Conservation (phyloP, 2,329 filamentous ascomycete species). For the Coniochaeta hoffmannii region DNA sequence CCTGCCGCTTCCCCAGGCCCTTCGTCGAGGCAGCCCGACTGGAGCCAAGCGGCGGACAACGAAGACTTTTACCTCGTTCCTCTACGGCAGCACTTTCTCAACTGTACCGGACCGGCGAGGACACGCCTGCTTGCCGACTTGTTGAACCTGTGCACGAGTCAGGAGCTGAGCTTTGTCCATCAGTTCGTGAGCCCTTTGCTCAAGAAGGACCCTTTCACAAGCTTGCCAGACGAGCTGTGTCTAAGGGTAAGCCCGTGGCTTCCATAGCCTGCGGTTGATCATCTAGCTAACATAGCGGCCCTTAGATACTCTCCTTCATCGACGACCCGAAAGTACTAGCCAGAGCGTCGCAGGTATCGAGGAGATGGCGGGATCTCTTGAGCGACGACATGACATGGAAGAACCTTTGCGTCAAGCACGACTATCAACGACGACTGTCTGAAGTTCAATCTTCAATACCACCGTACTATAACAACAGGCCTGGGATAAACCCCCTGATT, state of each 20-base stretch:
- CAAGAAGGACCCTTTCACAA: slow-evolving; percentile 93
- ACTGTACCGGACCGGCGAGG: slow-evolving; percentile 66
- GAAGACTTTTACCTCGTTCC: slow-evolving; percentile 79
- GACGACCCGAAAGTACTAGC: slow-evolving; percentile 93
- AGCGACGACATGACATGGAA: slow-evolving; percentile 99
- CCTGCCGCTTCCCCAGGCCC: slow-evolving; percentile 59
- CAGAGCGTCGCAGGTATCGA: slow-evolving; percentile 91
- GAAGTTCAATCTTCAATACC: slow-evolving; percentile 32
- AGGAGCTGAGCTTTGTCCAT: slow-evolving; percentile 91
- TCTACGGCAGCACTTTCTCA: slow-evolving; percentile 72
- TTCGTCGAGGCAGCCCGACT: slow-evolving; percentile 56
- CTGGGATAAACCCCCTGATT: slow-evolving; percentile 23
- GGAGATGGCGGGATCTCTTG: slow-evolving; percentile 84
- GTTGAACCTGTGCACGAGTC: slow-evolving; percentile 88
- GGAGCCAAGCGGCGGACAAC: slow-evolving; percentile 69
- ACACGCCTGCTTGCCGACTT: slow-evolving; percentile 80
- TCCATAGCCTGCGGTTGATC: too few relatives aligned
- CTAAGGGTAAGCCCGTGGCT: slow-evolving; percentile 54
- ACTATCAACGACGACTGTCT: slow-evolving; percentile 61
- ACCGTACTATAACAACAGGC: slow-evolving; percentile 23
- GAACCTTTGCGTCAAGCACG: slow-evolving; percentile 91
- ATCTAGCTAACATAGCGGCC: neutral
- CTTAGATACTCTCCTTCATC: slow-evolving; percentile 86
- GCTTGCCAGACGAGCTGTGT: slow-evolving; percentile 87
- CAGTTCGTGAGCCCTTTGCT: slow-evolving; percentile 90